phyloP scores from a whole-genome alignment of 2,329 filamentous ascomycete species.

The Exophiala sp. region DNA sequence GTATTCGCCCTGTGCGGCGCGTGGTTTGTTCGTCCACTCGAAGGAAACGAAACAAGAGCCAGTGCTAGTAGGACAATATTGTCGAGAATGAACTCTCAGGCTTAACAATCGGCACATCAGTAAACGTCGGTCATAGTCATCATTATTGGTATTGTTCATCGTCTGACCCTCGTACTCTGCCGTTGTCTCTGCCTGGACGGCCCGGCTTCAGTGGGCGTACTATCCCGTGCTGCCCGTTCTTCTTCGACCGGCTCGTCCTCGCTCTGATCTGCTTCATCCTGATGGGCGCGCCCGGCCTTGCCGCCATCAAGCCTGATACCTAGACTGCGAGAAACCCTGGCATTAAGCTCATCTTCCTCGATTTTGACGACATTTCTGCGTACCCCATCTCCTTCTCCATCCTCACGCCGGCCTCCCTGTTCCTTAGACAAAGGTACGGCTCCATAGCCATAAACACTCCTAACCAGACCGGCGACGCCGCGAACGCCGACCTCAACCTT shows the following conservation, averaged over 20 bases:
- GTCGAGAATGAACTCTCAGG: too few relatives aligned
- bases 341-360: slow-evolving; percentile 49
- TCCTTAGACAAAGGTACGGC: slow-evolving; percentile 11
- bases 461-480: slow-evolving; percentile 65
- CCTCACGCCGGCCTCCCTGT: slow-evolving; percentile 23
- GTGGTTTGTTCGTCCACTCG: too few relatives aligned
- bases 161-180: background rate
- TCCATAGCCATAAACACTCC: slow-evolving; percentile 48
- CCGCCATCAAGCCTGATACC: slow-evolving; percentile 40
- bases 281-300: background rate
- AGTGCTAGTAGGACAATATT: too few relatives aligned
- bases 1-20: too few relatives aligned
- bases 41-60: too few relatives aligned
- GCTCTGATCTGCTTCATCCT: background rate
- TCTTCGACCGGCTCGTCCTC: background rate
- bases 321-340: slow-evolving; percentile 57
- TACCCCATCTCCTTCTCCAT: slow-evolving; percentile 47
- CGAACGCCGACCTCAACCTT: slow-evolving; percentile 77
- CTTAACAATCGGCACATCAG: too few relatives aligned
- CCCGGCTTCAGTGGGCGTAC: background rate
- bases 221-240: background rate
- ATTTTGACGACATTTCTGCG: slow-evolving; percentile 21
- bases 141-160: background rate
- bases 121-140: too few relatives aligned
- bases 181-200: slow-evolving; percentile 8